Base-by-base conservation (phyloP, 164 flowering plant genomes). In the Magnolia changhungtana region DNA sequence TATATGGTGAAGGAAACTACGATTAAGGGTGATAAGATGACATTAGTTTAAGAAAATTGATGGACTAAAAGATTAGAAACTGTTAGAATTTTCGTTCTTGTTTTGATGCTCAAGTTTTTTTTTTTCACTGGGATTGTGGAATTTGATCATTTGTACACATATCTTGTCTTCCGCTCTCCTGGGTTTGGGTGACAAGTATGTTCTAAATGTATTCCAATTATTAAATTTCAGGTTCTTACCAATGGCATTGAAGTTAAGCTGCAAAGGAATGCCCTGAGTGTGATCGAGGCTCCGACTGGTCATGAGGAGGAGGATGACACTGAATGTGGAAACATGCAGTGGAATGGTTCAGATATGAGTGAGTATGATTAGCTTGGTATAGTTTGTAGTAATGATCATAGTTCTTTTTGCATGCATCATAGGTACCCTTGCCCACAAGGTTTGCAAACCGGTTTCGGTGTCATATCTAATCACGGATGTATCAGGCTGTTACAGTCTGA, bases 211-310 rank as follows among this genome's bases (percentile, higher is more conserved):
- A 45, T 37, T 49, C 64, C 74, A 4, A 11, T 72, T 72, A 52
- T 72, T 29, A 51, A 59, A 59, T 73, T 73, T 29, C 91, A 93
- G 98, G 97, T 93, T 74, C 92, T 93, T 50, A 93, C 99, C 7
- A 95, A 95, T 85, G 99, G 99, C 58, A 93, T 93, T 75, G 98
- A 95, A 80, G 99, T 95, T 21, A 95, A 95, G 84, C 87, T 95
- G 5, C 99, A 95, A 81, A 89, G 99, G 81, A 95, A 95, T 88
- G 99, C 99, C 21, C 92, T 95, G 29, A 92, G 97, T 75, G 99
- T 95, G 71, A 82, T 95, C 75, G 98, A 93, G 83, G 88, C 94
- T 72, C 98, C 99, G 19, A 91, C 97, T 50, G 99, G 98, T 13
- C 88, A 86, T 76, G 99, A 95, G 78, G 98, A 89, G 2, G 96